Base-by-base conservation (phyloP, 2,329 filamentous ascomycete species). In the Fusarium scirpi region DNA sequence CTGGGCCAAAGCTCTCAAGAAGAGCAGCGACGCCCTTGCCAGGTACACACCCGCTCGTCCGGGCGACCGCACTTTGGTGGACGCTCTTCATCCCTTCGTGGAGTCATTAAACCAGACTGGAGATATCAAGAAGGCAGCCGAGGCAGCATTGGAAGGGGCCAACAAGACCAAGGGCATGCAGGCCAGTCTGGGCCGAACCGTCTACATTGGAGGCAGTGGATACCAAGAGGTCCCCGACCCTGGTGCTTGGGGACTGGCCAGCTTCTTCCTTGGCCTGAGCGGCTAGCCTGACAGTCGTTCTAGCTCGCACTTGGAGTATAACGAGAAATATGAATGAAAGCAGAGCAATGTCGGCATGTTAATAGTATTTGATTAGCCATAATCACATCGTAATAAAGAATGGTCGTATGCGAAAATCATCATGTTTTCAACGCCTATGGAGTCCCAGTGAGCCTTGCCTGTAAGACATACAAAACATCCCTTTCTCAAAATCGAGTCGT, bases 141-240 rank as follows among this genome's bases (percentile, higher is more conserved):
- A 89, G 74, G 94, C 93, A 3, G 91, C 94, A 1, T 87, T 88
- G 69, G 85, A 89, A 48, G 96, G 92, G 1, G 92, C 94, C 6
- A 91, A 95, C 70, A 88, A 88, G 30, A 98, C 96, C 22, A 97
- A 94, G 83, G 92, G 91, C 25, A 98, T 99, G 94, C 89, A 92
- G 79, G 93, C 96, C 44, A 96, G 91, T 74, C 83, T 99, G 43
- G 96, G 96, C 10, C 73, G 84, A 65, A 78, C 80, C 1, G 81
- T 83, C 8, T 82, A 83, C 61, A 78, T 83, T 8, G 81, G 81
- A 32, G 67, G 92, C 6, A 81, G 78, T 56, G 80, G 80, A 16
- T 83, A 82, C 55, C 77, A 82, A 69, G 77, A 82, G 74, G 86
- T 86, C 11, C 87, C 86, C 0, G 86, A 89, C 57, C 87, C 87